Conservation (phyloP, 768 basidiomycete genomes). For the Russula vinacea region DNA sequence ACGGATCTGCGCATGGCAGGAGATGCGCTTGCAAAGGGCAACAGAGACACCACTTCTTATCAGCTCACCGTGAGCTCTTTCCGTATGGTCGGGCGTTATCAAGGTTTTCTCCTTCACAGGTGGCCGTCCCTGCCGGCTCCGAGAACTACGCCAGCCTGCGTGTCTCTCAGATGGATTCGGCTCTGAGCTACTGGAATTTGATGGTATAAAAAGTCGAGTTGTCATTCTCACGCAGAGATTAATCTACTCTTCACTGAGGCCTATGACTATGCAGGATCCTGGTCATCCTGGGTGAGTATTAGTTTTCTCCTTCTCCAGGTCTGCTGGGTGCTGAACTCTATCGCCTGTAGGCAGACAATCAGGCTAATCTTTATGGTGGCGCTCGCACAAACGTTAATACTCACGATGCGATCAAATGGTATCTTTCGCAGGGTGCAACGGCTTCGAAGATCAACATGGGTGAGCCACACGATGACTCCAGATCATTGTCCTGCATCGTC, state of each 20-base stretch:
- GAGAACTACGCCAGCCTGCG: neutral
- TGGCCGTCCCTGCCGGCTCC: neutral
- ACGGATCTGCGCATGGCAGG: neutral
- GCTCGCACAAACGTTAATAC: neutral
- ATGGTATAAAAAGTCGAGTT: neutral
- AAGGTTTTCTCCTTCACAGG: neutral
- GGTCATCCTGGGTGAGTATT: neutral
- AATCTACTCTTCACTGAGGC: neutral
- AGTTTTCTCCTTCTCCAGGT: neutral
- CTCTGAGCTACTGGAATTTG: neutral
- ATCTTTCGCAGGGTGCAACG: neutral
- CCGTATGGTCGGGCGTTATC: neutral
- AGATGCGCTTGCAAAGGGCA: neutral
- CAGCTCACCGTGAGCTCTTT: neutral
- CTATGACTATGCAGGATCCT: neutral
- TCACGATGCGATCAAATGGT: neutral
- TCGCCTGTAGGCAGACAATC: neutral
- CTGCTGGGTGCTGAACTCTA: neutral
- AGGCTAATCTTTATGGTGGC: neutral
- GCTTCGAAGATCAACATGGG: slow-evolving; percentile 2
- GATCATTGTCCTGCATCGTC: neutral
- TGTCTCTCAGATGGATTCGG: neutral
- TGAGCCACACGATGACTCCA: neutral
- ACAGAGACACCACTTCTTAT: neutral
- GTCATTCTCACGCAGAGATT: neutral